Evolutionary conservation across 257 asterid species (phyloP), one percentile per base, ranked within the genome.

Genomic region (Solanum piurae): DNA sequence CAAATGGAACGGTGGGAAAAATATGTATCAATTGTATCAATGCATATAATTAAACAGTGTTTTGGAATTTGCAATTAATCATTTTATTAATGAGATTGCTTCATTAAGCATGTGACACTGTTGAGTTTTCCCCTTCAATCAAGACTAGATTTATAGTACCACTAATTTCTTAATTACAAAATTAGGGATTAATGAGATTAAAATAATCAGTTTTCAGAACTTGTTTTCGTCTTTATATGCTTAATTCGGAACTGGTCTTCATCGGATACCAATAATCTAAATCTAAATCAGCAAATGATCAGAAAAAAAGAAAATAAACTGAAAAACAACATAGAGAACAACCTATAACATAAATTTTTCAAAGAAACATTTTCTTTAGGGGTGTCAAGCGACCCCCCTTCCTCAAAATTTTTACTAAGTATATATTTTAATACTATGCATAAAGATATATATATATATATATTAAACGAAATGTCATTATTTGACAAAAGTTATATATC

Each of bases 61-160:
- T 86, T 88, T 60, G 90, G 86, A 83, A 87, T 82, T 31, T 83
- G 89, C 49, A 58, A 86, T 79, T 44, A 58, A 80, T 79, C 86
- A 33, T 18, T 73, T 86, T 37, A 64, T 42, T 36, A 71, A 49
- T 27, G 60, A 55, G 64, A 5, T 44, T 84, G 88, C 72, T 85
- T 76, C 80, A 27, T 6, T 75, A 7, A 21, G 29, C 91, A 92
- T 88, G 91, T 90, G 91, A 90, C 79, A 58, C 86, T 71, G 36
- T 27, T 74, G n/a, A 9, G 84, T 87, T 42, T 88, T 85, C 52
- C 52, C 87, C 87, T 68, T 25, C 34, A 69, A 86, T 83, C 86
- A 72, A 82, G 60, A 46, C 68, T 29, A 80, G 69, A 80, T 80
- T 80, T 20, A n/a, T 46, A n/a, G 71, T n/a, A 10, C 31, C 0